phyloP scores from a whole-genome alignment of 2,329 filamentous ascomycete species.

The Leptoxyphium fumago region DNA sequence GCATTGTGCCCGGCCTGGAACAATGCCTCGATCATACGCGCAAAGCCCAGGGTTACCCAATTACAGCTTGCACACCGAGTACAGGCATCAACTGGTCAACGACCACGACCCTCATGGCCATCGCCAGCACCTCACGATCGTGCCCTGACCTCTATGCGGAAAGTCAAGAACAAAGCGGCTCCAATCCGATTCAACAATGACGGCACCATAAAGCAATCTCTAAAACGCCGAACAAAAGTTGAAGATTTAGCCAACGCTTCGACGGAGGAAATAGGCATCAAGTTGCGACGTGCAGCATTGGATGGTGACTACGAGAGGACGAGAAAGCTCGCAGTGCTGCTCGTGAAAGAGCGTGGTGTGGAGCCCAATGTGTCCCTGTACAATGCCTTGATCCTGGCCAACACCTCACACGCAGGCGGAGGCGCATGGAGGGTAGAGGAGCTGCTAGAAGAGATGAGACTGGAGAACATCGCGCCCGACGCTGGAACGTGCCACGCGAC shows the following conservation, averaged over 20 bases:
- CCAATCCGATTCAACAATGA: neutral
- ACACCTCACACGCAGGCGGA: conserved; percentile 48
- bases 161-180: neutral
- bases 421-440: conserved; percentile 48
- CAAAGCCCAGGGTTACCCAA: no score
- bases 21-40: neutral
- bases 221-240: neutral
- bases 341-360: conserved; percentile 43
- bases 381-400: conserved; percentile 58
- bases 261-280: conserved; percentile 11
- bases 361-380: conserved; percentile 48
- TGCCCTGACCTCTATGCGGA: neutral
- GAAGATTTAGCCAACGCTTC: neutral
- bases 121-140: conserved; percentile 1
- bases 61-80: no score
- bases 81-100: conserved; percentile 2
- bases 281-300: conserved; percentile 28
- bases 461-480: conserved; percentile 46
- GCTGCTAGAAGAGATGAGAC: conserved; percentile 60
- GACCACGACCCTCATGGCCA: conserved; percentile 1
- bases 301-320: conserved; percentile 26
- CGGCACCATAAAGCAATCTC: neutral
- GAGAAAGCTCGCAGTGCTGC: conserved; percentile 38
- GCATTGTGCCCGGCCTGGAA: conserved; percentile 43
- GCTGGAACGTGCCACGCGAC: conserved; percentile 55